Base-by-base conservation (phyloP, 805 yeast genomes). In the Millerozyma miso region DNA sequence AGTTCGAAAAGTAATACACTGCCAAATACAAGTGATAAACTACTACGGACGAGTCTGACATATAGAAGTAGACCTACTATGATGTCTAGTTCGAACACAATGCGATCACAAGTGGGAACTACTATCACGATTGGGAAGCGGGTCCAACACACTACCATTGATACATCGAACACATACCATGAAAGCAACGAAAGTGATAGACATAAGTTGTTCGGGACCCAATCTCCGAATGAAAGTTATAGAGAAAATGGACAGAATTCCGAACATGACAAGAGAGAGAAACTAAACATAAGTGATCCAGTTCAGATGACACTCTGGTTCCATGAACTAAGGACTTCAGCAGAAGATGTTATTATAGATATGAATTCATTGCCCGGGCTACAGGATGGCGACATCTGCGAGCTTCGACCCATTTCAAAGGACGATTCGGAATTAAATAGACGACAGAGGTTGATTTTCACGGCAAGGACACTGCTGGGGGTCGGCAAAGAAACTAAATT, bases 321-420 rank as follows among this genome's bases (percentile, higher is more conserved):
- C 51, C 97, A 90, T 55, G 96, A 89, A 48, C 51, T 76, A 3
- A 63, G 87, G 18, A 68, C 75, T 0, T 77, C 81, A 1, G 35
- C 66, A 1, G 81, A 80, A 31, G 79, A 77, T 31, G 85, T 89
- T 2, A 59, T 84, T 37, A 54, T 89, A 1, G 90, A 88, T 54
- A 61, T 81, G 15, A 54, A 67, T 0, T 64, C 78, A 3, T 49
- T 87, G 0, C 84, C 87, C 0, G 85, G 83, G 0, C 77, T 86
- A 1, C 67, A 69, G 41, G 80, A 73, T n/a, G 96, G 95, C 14
- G 87, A 85, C 54, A 62, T 87, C 5, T 90, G 88, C 17, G 95
- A 88, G 58, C 53, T 85, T 35, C 76, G 70, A 48, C 73, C 81
- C 23, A 69, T 75, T 20, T 23, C 29, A 10, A 34, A 35, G 68